Base-by-base conservation (phyloP, 2,329 filamentous ascomycete genomes). In the Aspergillus quadricinctus region DNA sequence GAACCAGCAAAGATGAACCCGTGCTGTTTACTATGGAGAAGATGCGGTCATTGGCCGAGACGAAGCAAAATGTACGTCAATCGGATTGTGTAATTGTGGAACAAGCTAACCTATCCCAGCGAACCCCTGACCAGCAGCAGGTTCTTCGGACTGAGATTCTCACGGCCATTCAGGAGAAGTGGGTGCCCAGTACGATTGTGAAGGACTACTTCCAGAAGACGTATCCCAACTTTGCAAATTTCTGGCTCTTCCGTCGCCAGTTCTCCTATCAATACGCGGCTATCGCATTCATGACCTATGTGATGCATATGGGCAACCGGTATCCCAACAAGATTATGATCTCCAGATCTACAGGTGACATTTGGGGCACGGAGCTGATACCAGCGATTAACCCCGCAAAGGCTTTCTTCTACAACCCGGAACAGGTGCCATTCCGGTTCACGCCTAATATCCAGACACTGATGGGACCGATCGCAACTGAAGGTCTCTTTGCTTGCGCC, bases 211-310 rank as follows among this genome's bases (percentile, higher is more conserved):
- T 97, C 83, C 89, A 92, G 70, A 81, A 83, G 63, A 89, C 87
- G 4, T 97, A 94, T 76, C 89, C 92, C 29, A 88, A 90, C 61
- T 99, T 90, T 74, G 85, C 89, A 48, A 92, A 97, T 67, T 97
- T 97, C 80, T 99, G 93, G 92, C 84, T 99, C 56, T 99, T 99
- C 90, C 89, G 94, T 57, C 88, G 92, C 57, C 92, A 96, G 63
- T 96, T 99, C 77, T 89, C 91, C 23, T 97, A 97, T 79, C 94
- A 99, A 76, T 87, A 96, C 59, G 93, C 94, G 21, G 86, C 92
- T 1, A 83, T 97, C 61, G 96, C 94, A 1, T 99, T 99, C 78
- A 96, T 99, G 89, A 97, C 94, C 3, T 99, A 97, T 71, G 88
- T 97, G 57, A 88, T 99, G 78, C 93, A 93, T 77, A 97, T 99